A percentile compares a stretch with the other conserved stretches of the same genome.
Conservation (phyloP, 2,329 filamentous ascomycete genomes). For the Phoma herbarum region DNA sequence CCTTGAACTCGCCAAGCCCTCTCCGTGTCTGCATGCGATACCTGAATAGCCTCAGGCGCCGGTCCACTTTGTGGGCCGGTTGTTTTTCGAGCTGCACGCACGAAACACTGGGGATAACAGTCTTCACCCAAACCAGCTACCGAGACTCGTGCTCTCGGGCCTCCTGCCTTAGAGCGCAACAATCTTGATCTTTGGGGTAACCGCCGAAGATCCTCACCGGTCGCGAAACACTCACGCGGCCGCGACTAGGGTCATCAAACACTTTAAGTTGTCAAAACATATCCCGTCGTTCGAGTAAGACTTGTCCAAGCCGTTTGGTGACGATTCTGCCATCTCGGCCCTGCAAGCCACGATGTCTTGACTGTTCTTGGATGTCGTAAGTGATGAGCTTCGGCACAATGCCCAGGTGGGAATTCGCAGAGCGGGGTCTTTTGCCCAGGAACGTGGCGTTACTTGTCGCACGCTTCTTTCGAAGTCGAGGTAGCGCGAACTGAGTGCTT, state of each 20-base stretch:
- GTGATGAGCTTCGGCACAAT: slow-evolving; percentile 30
- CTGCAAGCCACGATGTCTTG: slow-evolving; percentile 38
- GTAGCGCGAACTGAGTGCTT: slow-evolving; percentile 32
- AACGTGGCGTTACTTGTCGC: slow-evolving; percentile 34
- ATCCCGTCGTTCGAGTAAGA: slow-evolving; percentile 45
- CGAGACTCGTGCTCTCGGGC: slow-evolving; percentile 2
- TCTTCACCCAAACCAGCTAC: neutral
- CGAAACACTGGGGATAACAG: slow-evolving; percentile 10
- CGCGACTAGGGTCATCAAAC: slow-evolving; percentile 4
- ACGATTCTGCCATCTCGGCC: slow-evolving; percentile 32
- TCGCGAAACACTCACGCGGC: slow-evolving; percentile 9
- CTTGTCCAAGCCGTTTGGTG: slow-evolving; percentile 42
- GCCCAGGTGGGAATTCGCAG: neutral
- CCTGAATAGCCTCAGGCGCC: slow-evolving; percentile 5
- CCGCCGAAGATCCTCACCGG: slow-evolving; percentile 11
- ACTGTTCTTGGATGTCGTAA: slow-evolving; percentile 40
- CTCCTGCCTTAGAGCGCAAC: slow-evolving; percentile 5
- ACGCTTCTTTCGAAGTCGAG: slow-evolving; percentile 35
- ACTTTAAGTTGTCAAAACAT: slow-evolving; percentile 7
- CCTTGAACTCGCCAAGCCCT: slow-evolving; percentile 13
- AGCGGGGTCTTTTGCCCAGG: slow-evolving; percentile 36
- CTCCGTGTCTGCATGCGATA: slow-evolving; percentile 10
- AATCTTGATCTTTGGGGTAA: slow-evolving; percentile 3
- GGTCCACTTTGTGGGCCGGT: slow-evolving; percentile 17
- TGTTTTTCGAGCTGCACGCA: slow-evolving; percentile 15